phyloP scores from a whole-genome alignment of 192 early-diverging fungal species.

The Dimargaris cristalligena region DNA sequence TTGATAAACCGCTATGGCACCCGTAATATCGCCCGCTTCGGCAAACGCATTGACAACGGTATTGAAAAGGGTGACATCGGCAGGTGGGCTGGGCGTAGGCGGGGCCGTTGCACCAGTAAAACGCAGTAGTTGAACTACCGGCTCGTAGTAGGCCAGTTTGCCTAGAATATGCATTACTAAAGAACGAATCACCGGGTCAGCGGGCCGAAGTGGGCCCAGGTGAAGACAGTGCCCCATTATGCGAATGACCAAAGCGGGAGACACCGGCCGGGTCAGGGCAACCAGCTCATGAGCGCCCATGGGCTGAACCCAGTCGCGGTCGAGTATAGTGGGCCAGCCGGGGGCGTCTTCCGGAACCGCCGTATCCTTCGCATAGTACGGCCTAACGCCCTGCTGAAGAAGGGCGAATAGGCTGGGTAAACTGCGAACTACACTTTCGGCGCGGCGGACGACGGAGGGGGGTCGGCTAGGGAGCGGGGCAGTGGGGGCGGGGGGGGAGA shows the following conservation, averaged over 20 bases:
- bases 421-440: neutral
- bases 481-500: neutral
- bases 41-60: neutral
- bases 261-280: neutral
- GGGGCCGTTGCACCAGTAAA: neutral
- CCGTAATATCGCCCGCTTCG: neutral
- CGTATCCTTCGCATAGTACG: too few relatives aligned
- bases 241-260: neutral
- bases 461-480: neutral
- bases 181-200: neutral
- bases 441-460: neutral
- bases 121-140: neutral
- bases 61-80: constrained; percentile 5
- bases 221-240: neutral
- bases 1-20: neutral
- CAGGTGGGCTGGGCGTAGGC: neutral
- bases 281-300: neutral
- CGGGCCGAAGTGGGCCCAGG: neutral
- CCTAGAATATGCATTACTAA: neutral
- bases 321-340: neutral
- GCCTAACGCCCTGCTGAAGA: too few relatives aligned
- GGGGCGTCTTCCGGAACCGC: neutral
- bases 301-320: neutral
- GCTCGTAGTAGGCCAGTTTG: neutral
- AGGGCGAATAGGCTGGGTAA: neutral